A percentile compares a stretch with the other conserved stretches of the same genome.
phyloP scores from a whole-genome alignment of 2,329 filamentous ascomycete genomes.

The Fusarium albosuccineum region DNA sequence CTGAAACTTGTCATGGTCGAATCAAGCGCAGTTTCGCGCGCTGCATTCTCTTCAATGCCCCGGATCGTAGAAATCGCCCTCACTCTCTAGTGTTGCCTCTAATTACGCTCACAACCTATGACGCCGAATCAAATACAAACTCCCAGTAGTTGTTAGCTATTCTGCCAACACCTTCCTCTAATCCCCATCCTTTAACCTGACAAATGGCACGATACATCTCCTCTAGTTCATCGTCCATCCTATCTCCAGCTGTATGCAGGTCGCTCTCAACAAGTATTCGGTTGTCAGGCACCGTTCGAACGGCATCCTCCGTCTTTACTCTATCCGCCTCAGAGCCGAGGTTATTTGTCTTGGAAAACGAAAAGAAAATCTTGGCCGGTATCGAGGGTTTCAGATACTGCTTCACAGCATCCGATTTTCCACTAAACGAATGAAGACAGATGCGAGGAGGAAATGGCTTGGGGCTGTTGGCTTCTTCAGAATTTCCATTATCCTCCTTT shows the following conservation, averaged over 20 bases:
- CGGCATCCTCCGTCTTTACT: constrained; percentile 69
- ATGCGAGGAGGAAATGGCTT: constrained; percentile 80
- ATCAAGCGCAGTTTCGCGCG: too few species aligned
- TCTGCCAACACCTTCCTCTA: constrained; percentile 75
- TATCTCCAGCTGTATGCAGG: constrained; percentile 80
- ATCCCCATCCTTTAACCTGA: constrained; percentile 77
- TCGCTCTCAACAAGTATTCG: constrained; percentile 88
- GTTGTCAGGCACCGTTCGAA: constrained; percentile 79
- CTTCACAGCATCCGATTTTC: constrained; percentile 76
- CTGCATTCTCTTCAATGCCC: too few species aligned
- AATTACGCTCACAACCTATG: not conserved
- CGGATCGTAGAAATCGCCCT: not conserved
- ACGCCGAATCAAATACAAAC: constrained; percentile 73
- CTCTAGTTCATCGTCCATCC: constrained; percentile 82
- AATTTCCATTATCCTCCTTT: constrained; percentile 8
- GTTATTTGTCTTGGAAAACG: constrained; percentile 86
- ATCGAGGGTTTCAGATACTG: constrained; percentile 80
- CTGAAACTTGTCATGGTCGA: too few species aligned
- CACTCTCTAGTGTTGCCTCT: too few species aligned
- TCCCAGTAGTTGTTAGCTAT: constrained; percentile 80
- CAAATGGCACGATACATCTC: constrained; percentile 80
- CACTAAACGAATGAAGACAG: constrained; percentile 92
- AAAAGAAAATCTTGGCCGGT: constrained; percentile 83
- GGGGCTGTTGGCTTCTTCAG: constrained; percentile 13
- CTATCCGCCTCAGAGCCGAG: constrained; percentile 65